These are phyloP conservation scores for Boletus semigastroideus DNA, from an alignment of 1,284 basidiomycete genomes.

Conservation along the genomic window DNA sequence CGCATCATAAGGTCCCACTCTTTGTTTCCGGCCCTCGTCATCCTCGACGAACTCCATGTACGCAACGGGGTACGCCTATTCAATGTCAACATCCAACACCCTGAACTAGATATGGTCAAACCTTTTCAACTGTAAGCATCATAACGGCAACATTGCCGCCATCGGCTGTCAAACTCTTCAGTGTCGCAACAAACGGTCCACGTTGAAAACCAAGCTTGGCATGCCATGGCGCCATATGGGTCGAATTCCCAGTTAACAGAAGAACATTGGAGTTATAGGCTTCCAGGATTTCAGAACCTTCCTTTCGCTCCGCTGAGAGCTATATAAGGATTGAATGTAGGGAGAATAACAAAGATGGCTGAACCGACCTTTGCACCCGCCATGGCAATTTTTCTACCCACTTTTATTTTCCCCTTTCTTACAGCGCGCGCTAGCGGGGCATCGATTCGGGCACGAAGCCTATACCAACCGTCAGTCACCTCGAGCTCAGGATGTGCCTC, in stretches of 20 bases:
- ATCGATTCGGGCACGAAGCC: conserved; percentile 77
- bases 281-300: conserved; percentile 82
- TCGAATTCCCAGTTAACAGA: conserved; percentile 79
- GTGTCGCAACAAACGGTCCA: conserved; percentile 66
- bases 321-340: conserved; percentile 31
- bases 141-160: conserved; percentile 79
- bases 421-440: conserved; percentile 71
- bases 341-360: not conserved
- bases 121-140: conserved; percentile 76
- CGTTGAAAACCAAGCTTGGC: conserved; percentile 77
- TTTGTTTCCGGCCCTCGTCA: conserved; percentile 51
- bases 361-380: conserved; percentile 73
- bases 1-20: conserved; percentile 64
- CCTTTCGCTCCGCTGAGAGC: conserved; percentile 71
- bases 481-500: conserved; percentile 66
- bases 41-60: conserved; percentile 60
- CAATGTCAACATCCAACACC: conserved; percentile 8
- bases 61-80: conserved; percentile 60
- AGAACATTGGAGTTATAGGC: conserved; percentile 73
- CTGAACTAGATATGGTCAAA: conserved; percentile 32
- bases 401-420: conserved; percentile 58
- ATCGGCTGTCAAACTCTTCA: conserved; percentile 79
- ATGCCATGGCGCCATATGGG: conserved; percentile 86
- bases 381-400: conserved; percentile 84
- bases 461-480: conserved; percentile 96